Evolutionary conservation across 2,329 filamentous ascomycete genomes (phyloP).

Genomic region (Penicillium sp.): DNA sequence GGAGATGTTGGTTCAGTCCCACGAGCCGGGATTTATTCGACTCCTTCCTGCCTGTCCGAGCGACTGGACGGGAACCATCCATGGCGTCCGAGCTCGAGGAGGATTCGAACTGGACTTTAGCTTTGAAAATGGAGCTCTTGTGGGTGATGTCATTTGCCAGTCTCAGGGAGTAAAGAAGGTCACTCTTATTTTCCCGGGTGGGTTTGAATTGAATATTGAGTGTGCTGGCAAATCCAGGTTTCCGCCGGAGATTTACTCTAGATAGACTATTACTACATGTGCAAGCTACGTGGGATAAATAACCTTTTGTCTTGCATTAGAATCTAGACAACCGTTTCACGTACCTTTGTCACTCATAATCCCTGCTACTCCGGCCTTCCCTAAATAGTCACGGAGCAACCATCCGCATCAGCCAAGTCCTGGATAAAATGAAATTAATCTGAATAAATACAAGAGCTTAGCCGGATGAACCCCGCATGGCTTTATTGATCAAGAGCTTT

Average conservation of each 20-base stretch:
- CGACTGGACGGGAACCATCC: conserved; percentile 38
- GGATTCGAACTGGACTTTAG: conserved; percentile 40
- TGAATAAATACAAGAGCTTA: background rate
- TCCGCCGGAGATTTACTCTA: background rate
- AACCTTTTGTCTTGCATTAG: background rate
- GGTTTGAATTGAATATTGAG: conserved; percentile 11
- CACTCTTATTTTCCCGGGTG: conserved; percentile 23
- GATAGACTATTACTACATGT: background rate
- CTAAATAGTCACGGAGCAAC: conserved; percentile 11
- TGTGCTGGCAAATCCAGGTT: conserved; percentile 10
- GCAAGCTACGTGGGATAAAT: background rate
- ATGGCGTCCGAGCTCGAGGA: conserved; percentile 37
- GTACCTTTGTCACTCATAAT: background rate
- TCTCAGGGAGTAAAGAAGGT: conserved; percentile 15
- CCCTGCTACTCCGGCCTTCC: conserved; percentile 3
- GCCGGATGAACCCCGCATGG: background rate
- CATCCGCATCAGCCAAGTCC: background rate
- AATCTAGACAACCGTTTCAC: background rate
- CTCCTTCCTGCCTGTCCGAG: conserved; percentile 42
- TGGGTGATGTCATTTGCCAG: conserved; percentile 13
- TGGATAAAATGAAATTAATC: conserved; percentile 7
- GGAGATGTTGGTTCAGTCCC: conserved; percentile 48
- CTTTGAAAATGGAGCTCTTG: conserved; percentile 33
- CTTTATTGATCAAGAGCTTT: background rate
- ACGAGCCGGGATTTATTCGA: conserved; percentile 33